Percentiles rank a stretch among this genome's conserved stretches.
phyloP scores from a whole-genome alignment of 2,329 filamentous ascomycete genomes.

The Ceratocystis albifundus region DNA sequence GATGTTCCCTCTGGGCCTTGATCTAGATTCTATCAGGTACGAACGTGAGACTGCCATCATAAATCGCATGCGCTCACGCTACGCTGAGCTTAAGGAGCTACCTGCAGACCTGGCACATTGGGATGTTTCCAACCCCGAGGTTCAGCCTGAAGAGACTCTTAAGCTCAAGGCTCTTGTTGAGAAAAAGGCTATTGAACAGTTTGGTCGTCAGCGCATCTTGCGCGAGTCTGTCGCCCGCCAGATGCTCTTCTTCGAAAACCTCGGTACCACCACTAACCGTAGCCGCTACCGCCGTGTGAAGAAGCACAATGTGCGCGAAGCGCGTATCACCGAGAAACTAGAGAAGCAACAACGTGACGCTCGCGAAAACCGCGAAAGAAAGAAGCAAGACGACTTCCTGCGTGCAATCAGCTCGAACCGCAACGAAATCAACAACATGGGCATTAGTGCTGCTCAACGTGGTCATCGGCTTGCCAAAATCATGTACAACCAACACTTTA shows the following conservation, averaged over 20 bases:
- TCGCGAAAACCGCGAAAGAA: slow-evolving; percentile 90
- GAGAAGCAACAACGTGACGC: slow-evolving; percentile 98
- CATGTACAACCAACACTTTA: slow-evolving; percentile 82
- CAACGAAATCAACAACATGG: slow-evolving; percentile 60
- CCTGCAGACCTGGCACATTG: slow-evolving; percentile 79
- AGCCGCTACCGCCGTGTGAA: slow-evolving; percentile 86
- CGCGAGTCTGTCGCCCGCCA: slow-evolving; percentile 79
- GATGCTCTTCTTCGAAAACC: slow-evolving; percentile 90
- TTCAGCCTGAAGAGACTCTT: slow-evolving; percentile 63
- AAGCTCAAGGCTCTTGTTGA: slow-evolving; percentile 90
- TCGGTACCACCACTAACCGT: slow-evolving; percentile 93
- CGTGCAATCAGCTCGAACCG: slow-evolving; percentile 75
- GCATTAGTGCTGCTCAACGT: slow-evolving; percentile 57
- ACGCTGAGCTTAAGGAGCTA: slow-evolving; percentile 69
- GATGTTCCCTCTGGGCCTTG: slow-evolving; percentile 77
- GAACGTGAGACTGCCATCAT: slow-evolving; percentile 81
- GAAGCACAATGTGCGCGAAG: slow-evolving; percentile 91
- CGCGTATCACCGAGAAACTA: slow-evolving; percentile 93
- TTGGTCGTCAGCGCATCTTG: slow-evolving; percentile 75
- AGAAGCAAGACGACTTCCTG: slow-evolving; percentile 89
- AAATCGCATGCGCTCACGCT: slow-evolving; percentile 77
- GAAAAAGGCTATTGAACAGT: slow-evolving; percentile 80
- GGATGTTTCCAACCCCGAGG: slow-evolving; percentile 60
- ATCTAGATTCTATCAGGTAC: slow-evolving; percentile 72
- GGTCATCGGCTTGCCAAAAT: slow-evolving; percentile 76